Base-by-base conservation (phyloP, 768 basidiomycete species). In the Podaxis sp. region DNA sequence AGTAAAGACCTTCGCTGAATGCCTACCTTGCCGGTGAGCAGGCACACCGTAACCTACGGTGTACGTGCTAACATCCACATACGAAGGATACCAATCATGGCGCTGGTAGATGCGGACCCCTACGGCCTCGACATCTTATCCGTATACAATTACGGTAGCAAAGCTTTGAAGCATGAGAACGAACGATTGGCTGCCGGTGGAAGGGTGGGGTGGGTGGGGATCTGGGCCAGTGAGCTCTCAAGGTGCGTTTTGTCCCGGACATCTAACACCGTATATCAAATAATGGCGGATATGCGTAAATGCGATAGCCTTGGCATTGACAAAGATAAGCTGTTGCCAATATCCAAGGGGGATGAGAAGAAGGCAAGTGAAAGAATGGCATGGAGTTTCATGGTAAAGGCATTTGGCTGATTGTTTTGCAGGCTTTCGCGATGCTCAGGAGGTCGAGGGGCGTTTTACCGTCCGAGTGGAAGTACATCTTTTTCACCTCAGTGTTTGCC, bases 41-140 rank as follows among this genome's bases (percentile, higher is more conserved):
- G 13, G 40, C n/a, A 27, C 18, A 10, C 23, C 47, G 13, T 23
- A 48, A 48, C 42, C 38, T 37, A 27, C n/a, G 38, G n/a, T 37
- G 36, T 25, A 10, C 37, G 28, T 38, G 25, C 25, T 5, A 11
- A 44, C 6, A 16, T n/a, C 18, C n/a, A 11, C 21, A 46, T 14
- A 4, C 38, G 11, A 67, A 97, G 95, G 5, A 76, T 91, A 37
- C 91, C 91, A 0, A 80, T 98, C 50, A 70, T 90, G 55, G 88
- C 82, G 1, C 72, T 98, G 37, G 90, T 98, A 5, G 97, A 99
- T 67, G 89, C 84, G 0, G 97, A 99, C 70, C 88, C 95, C 0
- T 91, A 91, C 70, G 97, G 97, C 1, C 70, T 98, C 46, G 93
- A 96, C 63, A 98, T 99, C 63, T 81, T 95, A 11, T 89, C 90